Conservation (phyloP, 805 yeast species). For the Komagataella populi region DNA sequence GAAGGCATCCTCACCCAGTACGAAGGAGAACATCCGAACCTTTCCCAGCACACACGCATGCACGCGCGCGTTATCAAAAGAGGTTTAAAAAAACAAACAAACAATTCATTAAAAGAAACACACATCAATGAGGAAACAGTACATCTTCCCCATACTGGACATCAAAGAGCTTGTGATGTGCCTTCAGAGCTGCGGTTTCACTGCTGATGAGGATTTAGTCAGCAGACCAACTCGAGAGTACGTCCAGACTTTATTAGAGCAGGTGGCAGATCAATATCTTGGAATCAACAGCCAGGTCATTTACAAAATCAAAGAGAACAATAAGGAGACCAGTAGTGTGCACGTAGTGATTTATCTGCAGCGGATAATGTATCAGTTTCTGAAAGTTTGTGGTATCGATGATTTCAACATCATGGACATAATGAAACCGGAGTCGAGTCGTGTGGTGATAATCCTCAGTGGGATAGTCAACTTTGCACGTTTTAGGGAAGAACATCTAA, state of each 20-base stretch:
- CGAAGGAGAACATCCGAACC: not conserved
- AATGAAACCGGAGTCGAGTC: constrained; percentile 57
- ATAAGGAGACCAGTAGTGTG: constrained; percentile 17
- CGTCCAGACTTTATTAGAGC: constrained; percentile 18
- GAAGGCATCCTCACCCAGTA: not conserved
- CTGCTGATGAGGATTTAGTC: constrained; percentile 13
- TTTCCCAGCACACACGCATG: not conserved
- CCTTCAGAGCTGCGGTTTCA: constrained; percentile 4
- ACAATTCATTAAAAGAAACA: constrained; percentile 3
- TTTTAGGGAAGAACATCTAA: constrained; percentile 65
- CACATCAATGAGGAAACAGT: constrained; percentile 7
- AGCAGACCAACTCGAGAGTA: constrained; percentile 17
- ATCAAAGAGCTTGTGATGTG: constrained; percentile 13
- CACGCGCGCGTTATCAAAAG: not conserved
- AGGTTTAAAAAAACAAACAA: not conserved
- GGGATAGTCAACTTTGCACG: constrained; percentile 80
- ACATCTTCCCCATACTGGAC: constrained; percentile 20
- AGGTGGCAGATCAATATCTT: constrained; percentile 19
- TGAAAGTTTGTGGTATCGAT: constrained; percentile 59
- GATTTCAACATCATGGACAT: constrained; percentile 70
- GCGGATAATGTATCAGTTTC: constrained; percentile 44
- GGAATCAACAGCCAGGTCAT: constrained; percentile 16
- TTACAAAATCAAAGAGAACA: constrained; percentile 9
- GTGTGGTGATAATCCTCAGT: constrained; percentile 56
- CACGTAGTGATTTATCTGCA: constrained; percentile 42